These are phyloP conservation scores for Clathrospora elynae DNA, from an alignment of 2,329 filamentous ascomycete species.

Conservation along the genomic window DNA sequence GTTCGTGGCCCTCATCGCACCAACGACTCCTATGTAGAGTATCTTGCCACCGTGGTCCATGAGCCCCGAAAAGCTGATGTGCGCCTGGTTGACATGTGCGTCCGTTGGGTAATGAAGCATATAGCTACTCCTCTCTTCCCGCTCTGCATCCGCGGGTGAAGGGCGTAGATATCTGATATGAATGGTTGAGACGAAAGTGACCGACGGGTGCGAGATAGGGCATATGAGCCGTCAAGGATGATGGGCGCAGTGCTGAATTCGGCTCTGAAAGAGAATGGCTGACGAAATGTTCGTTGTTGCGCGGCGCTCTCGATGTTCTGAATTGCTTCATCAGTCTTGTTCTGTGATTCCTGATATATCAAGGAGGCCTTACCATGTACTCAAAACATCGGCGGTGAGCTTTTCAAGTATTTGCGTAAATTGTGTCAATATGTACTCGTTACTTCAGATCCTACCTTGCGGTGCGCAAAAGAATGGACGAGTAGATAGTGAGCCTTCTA, in stretches of 20 bases:
- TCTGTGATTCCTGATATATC: not conserved
- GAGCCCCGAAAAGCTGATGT: too few relatives aligned
- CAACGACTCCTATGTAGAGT: too few relatives aligned
- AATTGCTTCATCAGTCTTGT: conserved; percentile 7
- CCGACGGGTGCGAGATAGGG: not conserved
- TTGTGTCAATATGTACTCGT: not conserved
- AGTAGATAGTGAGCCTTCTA: not conserved
- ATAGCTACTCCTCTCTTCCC: too few relatives aligned
- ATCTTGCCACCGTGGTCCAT: too few relatives aligned
- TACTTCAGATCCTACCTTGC: not conserved
- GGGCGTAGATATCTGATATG: too few relatives aligned
- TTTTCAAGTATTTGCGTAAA: not conserved
- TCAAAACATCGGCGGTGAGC: not conserved
- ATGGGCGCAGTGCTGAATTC: not conserved
- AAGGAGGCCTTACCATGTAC: not conserved
- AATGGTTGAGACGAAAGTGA: not conserved
- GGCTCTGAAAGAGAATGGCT: not conserved
- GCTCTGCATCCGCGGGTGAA: too few relatives aligned
- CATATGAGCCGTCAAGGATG: not conserved
- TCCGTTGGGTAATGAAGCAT: too few relatives aligned
- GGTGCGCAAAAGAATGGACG: not conserved
- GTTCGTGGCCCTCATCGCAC: too few relatives aligned
- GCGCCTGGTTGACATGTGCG: too few relatives aligned
- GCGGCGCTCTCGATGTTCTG: not conserved
- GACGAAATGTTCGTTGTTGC: not conserved